Percentiles rank a stretch among this genome's conserved stretches.
Evolutionary conservation across 108 stramenopile species (phyloP).

Genomic region (Nannochloropsis gaditana): DNA sequence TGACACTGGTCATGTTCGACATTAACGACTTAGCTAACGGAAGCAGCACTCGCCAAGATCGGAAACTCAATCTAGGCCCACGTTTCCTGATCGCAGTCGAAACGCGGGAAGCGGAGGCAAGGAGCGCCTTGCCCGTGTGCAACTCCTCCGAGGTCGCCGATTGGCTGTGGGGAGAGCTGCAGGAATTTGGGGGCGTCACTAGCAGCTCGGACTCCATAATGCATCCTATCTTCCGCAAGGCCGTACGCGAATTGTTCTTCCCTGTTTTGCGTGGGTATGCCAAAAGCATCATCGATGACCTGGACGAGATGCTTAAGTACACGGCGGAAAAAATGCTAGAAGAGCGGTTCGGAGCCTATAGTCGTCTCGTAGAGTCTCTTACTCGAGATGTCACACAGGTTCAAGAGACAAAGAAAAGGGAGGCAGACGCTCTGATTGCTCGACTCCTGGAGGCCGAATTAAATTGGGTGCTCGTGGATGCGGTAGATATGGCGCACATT

Average conservation of each 20-base stretch:
- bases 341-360: background rate
- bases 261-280: conserved; percentile 1
- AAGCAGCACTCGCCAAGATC: background rate
- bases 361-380: background rate
- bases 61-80: background rate
- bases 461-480: background rate
- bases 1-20: background rate
- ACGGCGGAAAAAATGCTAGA: background rate
- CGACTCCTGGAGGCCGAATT: background rate
- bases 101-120: background rate
- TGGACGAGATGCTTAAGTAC: background rate
- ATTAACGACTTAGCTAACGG: background rate
- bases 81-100: background rate
- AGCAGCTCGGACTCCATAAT: background rate
- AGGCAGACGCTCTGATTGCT: background rate
- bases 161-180: background rate
- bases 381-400: conserved; percentile 2
- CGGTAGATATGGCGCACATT: conserved; percentile 16
- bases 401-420: background rate
- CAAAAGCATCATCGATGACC: background rate
- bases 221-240: conserved; percentile 6
- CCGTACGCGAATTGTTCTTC: conserved; percentile 1
- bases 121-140: background rate
- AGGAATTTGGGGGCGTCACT: background rate
- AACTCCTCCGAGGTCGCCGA: background rate